Conservation (phyloP, 2,329 filamentous ascomycete genomes). For the Penicillium hordei region DNA sequence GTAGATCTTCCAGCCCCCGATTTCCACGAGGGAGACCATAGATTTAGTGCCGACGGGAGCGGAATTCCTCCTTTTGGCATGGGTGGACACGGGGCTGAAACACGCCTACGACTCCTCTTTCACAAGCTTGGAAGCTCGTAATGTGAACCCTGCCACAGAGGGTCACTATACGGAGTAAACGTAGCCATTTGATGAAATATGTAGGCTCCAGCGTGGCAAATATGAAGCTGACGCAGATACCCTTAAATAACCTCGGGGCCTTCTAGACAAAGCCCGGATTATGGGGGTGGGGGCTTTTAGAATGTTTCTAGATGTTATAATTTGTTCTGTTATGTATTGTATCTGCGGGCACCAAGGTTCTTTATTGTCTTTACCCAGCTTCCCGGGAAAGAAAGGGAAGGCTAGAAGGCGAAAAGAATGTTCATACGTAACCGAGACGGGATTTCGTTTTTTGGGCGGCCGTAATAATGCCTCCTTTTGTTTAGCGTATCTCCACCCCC, state of each 20-base stretch:
- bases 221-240: constrained; percentile 13
- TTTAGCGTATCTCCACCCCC: constrained; percentile 23
- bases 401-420: constrained; percentile 30
- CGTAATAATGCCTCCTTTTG: constrained; percentile 12
- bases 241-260: constrained; percentile 2
- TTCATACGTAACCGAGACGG: constrained; percentile 29
- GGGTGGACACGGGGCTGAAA: constrained; percentile 21
- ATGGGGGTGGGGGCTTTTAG: constrained; percentile 24
- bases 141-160: background rate
- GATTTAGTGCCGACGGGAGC: constrained; percentile 1
- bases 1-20: constrained; percentile 24
- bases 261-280: background rate
- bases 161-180: background rate
- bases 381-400: constrained; percentile 19
- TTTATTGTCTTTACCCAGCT: constrained; percentile 11
- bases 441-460: constrained; percentile 10
- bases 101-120: constrained; percentile 9
- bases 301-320: constrained; percentile 15
- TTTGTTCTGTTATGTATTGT: background rate
- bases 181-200: constrained; percentile 7
- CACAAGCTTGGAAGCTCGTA: background rate
- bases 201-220: constrained; percentile 21
- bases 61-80: background rate
- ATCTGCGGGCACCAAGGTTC: background rate
- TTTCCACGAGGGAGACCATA: constrained; percentile 17